phyloP scores from a whole-genome alignment of 2,329 filamentous ascomycete genomes.

The Colletotrichum theobromicola region DNA sequence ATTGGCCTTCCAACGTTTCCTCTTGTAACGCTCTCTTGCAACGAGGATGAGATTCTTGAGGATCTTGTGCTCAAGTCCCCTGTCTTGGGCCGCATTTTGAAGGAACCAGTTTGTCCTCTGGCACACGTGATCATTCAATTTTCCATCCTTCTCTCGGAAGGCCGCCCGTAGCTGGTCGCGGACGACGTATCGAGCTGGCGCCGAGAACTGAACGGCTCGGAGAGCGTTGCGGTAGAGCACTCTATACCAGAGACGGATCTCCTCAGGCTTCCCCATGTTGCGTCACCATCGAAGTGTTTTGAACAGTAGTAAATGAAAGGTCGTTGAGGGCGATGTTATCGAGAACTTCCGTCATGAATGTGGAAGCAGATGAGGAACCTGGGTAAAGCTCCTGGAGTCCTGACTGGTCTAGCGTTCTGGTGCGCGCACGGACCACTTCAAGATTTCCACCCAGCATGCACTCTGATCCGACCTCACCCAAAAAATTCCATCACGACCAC shows the following conservation, averaged over 20 bases:
- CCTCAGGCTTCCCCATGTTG: no score
- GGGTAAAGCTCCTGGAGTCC: neutral
- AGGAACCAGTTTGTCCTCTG: constrained; percentile 75
- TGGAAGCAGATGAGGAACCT: neutral
- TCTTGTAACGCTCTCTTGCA: constrained; percentile 34
- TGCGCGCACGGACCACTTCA: constrained; percentile 9
- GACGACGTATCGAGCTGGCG: constrained; percentile 68
- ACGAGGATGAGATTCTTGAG: constrained; percentile 69
- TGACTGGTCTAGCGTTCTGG: neutral
- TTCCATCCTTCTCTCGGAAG: constrained; percentile 56
- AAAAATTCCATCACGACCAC: constrained; percentile 20
- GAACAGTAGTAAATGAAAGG: neutral
- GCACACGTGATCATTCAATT: constrained; percentile 57
- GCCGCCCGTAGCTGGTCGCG: constrained; percentile 64
- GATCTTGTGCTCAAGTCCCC: constrained; percentile 74
- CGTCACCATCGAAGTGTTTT: constrained; percentile 29
- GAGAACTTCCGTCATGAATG: neutral
- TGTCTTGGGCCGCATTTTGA: constrained; percentile 64
- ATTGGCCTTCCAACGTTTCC: constrained; percentile 31
- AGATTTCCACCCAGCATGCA: constrained; percentile 15
- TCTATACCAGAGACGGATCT: constrained; percentile 73
- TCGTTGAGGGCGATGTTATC: neutral
- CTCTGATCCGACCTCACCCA: constrained; percentile 16
- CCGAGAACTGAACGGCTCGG: constrained; percentile 74
- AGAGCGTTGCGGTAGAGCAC: constrained; percentile 70